These are phyloP conservation scores for Sporisorium graminicola DNA, from an alignment of 1,284 basidiomycete species.

Conservation along the genomic window DNA sequence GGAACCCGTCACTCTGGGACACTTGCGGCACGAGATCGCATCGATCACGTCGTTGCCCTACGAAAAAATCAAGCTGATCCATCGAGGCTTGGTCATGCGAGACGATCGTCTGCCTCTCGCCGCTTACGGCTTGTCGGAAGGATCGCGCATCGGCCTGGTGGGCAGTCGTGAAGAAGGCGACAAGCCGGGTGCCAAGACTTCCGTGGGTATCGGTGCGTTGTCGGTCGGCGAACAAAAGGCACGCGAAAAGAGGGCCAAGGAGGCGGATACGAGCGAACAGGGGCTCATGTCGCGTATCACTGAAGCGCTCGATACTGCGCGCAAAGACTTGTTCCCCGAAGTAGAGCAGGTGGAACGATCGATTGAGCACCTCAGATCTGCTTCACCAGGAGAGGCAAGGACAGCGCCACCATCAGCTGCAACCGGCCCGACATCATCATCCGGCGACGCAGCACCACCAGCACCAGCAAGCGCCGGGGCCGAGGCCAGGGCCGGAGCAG, in stretches of 20 bases:
- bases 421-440: no score
- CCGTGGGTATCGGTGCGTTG: conserved; percentile 17
- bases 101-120: conserved; percentile 61
- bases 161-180: conserved; percentile 52
- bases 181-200: conserved; percentile 40
- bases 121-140: conserved; percentile 58
- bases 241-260: conserved; percentile 40
- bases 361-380: conserved; percentile 3
- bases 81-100: conserved; percentile 59
- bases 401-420: neutral
- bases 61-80: conserved; percentile 60
- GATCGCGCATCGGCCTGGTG: conserved; percentile 59
- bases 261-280: conserved; percentile 47
- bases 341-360: conserved; percentile 54
- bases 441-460: neutral
- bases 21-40: conserved; percentile 61
- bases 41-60: conserved; percentile 59
- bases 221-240: conserved; percentile 49
- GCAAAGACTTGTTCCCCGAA: conserved; percentile 58
- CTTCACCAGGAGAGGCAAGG: neutral
- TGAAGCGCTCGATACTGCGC: conserved; percentile 38
- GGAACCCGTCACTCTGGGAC: conserved; percentile 49
- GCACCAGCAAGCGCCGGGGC: neutral
- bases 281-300: conserved; percentile 57
- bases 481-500: neutral